Evolutionary conservation across 108 stramenopile species (phyloP), one percentile per base, ranked within the genome.

Genomic region (Craspedostauros australis): DNA sequence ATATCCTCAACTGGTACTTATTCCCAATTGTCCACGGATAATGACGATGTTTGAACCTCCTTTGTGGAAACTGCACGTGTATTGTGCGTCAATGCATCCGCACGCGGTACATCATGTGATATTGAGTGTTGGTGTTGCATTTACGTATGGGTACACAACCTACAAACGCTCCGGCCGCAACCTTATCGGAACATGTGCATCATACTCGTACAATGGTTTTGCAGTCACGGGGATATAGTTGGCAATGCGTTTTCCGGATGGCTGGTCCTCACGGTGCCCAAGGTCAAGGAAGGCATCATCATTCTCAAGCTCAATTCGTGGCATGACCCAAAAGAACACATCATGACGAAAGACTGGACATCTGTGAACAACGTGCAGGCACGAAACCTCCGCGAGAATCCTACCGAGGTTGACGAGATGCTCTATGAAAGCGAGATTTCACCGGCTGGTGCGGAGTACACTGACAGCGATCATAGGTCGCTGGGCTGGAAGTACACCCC

Each of bases 201-300:
- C 46, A 29, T 20, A 51, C 16, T 16, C 7, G 5, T 18, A 8
- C 30, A 16, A 19, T 19, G 5, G 4, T 15, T 16, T 7, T 5
- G 55, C 44, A 33, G 39, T 7, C 64, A 76, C 39, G 90, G 86
- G 23, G 73, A 49, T 8, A 54, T 91, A 2, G 57, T 77, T 45
- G 90, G 86, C 1, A 73, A 79, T 38, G 76, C 79, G 39, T 66
- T 52, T 25, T 70, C 76, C 0, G 90, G 86, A 2, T 91, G 90
- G 90, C 39, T 91, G 9, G 76, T 84, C 2, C 50, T 91, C 63
- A 61, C 54, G 1, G 43, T 82, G 31, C 29, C 59, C 11, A 57
- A 57, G 20, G 31, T 85, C 7, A 77, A 73, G 55, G 76, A 79
- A 60, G 90, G 90, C 6, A 67, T 85, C 25, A 79, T 87, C 23